Evolutionary conservation across 805 yeast genomes (phyloP).

Genomic region (Wickerhamiella australiensis): DNA sequence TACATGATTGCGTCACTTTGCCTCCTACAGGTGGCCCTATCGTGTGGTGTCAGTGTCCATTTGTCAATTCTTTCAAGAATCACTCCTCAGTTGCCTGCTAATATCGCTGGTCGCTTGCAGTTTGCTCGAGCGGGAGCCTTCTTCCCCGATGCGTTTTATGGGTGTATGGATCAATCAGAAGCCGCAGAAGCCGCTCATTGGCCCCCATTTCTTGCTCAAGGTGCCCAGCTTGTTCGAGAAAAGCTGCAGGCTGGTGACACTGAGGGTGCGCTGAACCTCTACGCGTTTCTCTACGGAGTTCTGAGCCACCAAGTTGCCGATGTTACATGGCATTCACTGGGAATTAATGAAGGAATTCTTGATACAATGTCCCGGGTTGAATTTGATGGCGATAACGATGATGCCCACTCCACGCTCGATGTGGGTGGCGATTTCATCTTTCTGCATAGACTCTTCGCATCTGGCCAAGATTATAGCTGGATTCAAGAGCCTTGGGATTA

Average conservation of each 20-base stretch:
- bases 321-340: conserved; percentile 55
- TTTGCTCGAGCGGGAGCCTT: conserved; percentile 49
- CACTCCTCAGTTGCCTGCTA: conserved; percentile 27
- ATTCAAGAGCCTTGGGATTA: conserved; percentile 25
- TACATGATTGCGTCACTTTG: not conserved
- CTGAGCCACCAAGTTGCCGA: conserved; percentile 54
- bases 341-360: conserved; percentile 44
- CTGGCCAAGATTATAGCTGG: conserved; percentile 25
- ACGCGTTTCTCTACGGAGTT: conserved; percentile 47
- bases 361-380: conserved; percentile 40
- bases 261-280: conserved; percentile 25
- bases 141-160: conserved; percentile 58
- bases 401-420: conserved; percentile 45
- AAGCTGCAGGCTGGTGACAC: conserved; percentile 20
- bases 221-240: conserved; percentile 35
- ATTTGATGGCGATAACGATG: conserved; percentile 37
- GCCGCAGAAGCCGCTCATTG: conserved; percentile 56
- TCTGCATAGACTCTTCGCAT: conserved; percentile 31
- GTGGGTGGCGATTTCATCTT: conserved; percentile 52
- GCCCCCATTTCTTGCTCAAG: conserved; percentile 48
- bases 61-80: conserved; percentile 20
- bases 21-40: conserved; percentile 3
- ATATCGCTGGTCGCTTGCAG: conserved; percentile 25
- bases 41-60: conserved; percentile 17
- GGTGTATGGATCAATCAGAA: conserved; percentile 40